Evolutionary conservation across 208 protist genomes (phyloP).

Genomic region (Acanthamoeba triangularis): DNA sequence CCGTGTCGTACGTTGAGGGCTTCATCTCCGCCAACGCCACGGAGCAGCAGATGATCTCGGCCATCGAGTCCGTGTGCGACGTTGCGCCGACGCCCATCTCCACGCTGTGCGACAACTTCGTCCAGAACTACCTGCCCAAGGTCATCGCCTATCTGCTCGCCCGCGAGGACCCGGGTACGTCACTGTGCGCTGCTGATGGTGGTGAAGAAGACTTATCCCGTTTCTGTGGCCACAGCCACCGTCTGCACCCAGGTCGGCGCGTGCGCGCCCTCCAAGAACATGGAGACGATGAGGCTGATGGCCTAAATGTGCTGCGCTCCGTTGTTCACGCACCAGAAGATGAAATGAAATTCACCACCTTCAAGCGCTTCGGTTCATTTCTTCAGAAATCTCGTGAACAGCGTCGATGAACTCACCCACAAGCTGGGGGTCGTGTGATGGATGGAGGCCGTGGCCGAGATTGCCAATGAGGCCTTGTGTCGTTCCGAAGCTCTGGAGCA

Average conservation of each 20-base stretch:
- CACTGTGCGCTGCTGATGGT: not conserved
- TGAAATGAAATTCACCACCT: not conserved
- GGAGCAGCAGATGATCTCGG: not conserved
- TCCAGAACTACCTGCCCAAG: not conserved
- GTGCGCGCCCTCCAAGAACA: not conserved
- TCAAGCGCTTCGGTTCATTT: conserved; percentile 73
- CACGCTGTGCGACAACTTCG: not conserved
- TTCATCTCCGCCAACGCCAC: not conserved
- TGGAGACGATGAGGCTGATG: not conserved
- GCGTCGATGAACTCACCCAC: conserved; percentile 90
- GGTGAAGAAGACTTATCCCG: not conserved
- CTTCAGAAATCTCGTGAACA: conserved; percentile 88
- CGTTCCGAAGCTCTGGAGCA: conserved; percentile 85
- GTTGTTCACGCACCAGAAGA: too few species aligned
- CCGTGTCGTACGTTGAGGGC: not conserved
- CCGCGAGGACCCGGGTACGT: not conserved
- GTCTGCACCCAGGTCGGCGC: conserved; percentile 52
- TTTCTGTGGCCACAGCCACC: not conserved
- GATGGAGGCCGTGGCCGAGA: conserved; percentile 94
- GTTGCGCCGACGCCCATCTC: not conserved
- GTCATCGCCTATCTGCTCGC: not conserved
- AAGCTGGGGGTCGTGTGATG: conserved; percentile 86
- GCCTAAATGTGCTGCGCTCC: too few species aligned
- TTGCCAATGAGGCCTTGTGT: conserved; percentile 92
- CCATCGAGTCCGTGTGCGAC: not conserved